Evolutionary conservation across 2,329 filamentous ascomycete species (phyloP).

Genomic region (Pseudocercospora vitis): DNA sequence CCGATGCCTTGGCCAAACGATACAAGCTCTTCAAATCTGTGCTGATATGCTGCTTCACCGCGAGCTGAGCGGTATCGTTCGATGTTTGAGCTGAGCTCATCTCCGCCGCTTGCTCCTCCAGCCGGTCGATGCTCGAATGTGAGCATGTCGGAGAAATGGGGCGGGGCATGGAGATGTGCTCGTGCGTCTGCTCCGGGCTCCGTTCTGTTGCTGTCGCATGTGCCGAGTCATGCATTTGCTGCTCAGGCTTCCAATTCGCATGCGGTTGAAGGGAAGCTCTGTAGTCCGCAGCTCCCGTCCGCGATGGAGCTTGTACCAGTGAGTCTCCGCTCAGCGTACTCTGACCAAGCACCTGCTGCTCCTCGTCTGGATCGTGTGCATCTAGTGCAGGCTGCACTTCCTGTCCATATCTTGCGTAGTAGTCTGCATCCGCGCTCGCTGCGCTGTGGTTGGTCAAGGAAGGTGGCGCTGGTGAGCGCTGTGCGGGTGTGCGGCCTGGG

Average conservation of each 20-base stretch:
- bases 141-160: conserved; percentile 49
- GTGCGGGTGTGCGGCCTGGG: conserved; percentile 60
- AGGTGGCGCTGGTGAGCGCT: conserved; percentile 62
- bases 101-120: conserved; percentile 49
- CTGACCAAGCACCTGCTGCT: conserved; percentile 47
- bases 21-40: conserved; percentile 76
- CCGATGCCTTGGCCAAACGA: conserved; percentile 66
- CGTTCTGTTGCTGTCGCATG: conserved; percentile 18
- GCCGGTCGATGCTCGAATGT: conserved; percentile 52
- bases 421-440: conserved; percentile 61
- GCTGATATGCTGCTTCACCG: conserved; percentile 75
- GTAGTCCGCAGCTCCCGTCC: conserved; percentile 21
- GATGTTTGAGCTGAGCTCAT: conserved; percentile 28
- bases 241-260: conserved; percentile 15
- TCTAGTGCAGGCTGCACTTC: conserved; percentile 79
- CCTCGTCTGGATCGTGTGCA: conserved; percentile 77
- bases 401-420: conserved; percentile 73
- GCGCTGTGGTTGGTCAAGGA: conserved; percentile 31
- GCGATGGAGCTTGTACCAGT: conserved; percentile 33
- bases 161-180: conserved; percentile 46
- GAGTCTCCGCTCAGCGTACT: conserved; percentile 58
- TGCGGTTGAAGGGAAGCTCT: conserved; percentile 25
- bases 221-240: conserved; percentile 22
- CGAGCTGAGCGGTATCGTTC: conserved; percentile 64
- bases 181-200: conserved; percentile 18